A percentile compares a stretch with the other conserved stretches of the same genome.
phyloP scores from a whole-genome alignment of 2,329 filamentous ascomycete species.

The Aspergillus fructus region DNA sequence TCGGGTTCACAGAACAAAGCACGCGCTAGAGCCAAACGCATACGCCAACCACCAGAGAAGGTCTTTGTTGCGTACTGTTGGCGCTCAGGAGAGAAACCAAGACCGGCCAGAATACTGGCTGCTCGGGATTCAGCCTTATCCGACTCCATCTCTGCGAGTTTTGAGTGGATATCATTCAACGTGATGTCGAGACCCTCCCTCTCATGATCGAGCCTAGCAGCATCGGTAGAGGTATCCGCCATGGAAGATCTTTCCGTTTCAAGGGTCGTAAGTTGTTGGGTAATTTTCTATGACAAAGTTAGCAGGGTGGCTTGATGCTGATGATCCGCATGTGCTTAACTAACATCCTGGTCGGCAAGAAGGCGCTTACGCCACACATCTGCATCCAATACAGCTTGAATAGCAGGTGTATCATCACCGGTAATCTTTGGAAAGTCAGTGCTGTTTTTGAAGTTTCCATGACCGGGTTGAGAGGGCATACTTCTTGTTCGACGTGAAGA shows the following conservation, averaged over 20 bases:
- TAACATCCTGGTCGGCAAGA: constrained; percentile 78
- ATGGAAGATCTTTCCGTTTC: constrained; percentile 74
- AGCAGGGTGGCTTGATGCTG: background rate
- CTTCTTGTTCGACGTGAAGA: constrained; percentile 97
- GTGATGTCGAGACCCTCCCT: constrained; percentile 88
- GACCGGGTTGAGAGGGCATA: constrained; percentile 42
- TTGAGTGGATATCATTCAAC: constrained; percentile 84
- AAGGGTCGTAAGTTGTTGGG: constrained; percentile 69
- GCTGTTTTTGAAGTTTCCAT: background rate
- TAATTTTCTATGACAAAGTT: constrained; percentile 62
- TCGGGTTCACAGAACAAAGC: constrained; percentile 98
- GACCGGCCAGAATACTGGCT: constrained; percentile 91
- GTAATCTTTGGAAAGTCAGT: constrained; percentile 62
- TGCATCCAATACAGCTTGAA: constrained; percentile 94
- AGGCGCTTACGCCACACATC: constrained; percentile 98
- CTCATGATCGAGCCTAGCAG: constrained; percentile 78
- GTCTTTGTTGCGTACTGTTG: constrained; percentile 94
- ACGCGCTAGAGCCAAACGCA: constrained; percentile 91
- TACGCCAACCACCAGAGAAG: constrained; percentile 99
- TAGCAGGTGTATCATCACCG: constrained; percentile 89
- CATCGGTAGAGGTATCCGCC: constrained; percentile 90
- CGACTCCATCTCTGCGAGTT: constrained; percentile 97
- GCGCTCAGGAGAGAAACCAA: constrained; percentile 91
- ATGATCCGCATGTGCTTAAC: constrained; percentile 29
- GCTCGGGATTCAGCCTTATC: constrained; percentile 96